Evolutionary conservation across 495 filamentous ascomycete genomes (phyloP).

Genomic region (Jackrogersella multiformis): DNA sequence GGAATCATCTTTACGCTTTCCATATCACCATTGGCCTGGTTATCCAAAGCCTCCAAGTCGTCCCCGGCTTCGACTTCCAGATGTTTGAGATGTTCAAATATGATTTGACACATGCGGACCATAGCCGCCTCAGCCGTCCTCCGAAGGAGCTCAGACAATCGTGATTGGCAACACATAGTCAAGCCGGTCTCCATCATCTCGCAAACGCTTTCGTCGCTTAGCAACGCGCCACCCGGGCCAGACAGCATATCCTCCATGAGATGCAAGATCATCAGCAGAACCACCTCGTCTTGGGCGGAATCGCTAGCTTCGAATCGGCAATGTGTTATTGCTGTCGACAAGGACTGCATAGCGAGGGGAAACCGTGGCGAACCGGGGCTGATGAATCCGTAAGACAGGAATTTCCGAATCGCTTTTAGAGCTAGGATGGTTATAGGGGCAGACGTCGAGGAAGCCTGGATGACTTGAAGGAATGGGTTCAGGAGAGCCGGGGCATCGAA

Average conservation of each 20-base stretch:
- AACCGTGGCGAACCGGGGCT: conserved; percentile 82
- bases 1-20: conserved; percentile 88
- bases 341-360: conserved; percentile 88
- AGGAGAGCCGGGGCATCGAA: conserved; percentile 92
- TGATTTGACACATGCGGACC: conserved; percentile 98
- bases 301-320: conserved; percentile 98
- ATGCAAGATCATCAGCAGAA: conserved; percentile 90
- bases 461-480: conserved; percentile 96
- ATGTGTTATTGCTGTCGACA: conserved; percentile 95
- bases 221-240: conserved; percentile 86
- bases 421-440: conserved; percentile 96
- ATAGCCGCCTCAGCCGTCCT: conserved; percentile 95
- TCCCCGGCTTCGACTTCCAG: conserved; percentile 76
- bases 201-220: conserved; percentile 96
- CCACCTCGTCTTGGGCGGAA: conserved; percentile 92
- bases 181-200: conserved; percentile 99
- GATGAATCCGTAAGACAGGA: conserved; percentile 94
- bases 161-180: conserved; percentile 95
- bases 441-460: conserved; percentile 94
- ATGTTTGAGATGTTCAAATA: conserved; percentile 90
- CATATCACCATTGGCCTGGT: conserved; percentile 71
- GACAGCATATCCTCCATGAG: conserved; percentile 98
- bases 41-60: conserved; percentile 66
- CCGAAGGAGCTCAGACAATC: conserved; percentile 89
- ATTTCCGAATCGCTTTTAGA: conserved; percentile 94